Conservation (phyloP, 257 asterid species). For the Penstemon eatonii region DNA sequence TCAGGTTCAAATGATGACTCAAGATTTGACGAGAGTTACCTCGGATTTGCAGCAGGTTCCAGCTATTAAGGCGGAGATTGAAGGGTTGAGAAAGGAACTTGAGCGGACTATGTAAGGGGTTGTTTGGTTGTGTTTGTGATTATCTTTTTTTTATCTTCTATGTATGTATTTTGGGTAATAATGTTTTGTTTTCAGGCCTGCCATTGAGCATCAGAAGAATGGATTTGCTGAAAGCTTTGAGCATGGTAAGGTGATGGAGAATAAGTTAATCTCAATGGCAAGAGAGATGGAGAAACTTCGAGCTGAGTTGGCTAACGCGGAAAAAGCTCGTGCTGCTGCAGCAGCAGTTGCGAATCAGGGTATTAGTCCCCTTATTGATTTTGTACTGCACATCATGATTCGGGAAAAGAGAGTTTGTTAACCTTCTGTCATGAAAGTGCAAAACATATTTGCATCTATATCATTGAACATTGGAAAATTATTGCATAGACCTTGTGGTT, state of each 20-base stretch:
- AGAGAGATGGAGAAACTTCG: conserved; percentile 93
- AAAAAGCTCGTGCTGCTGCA: conserved; percentile 70
- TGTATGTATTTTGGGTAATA: conserved; percentile 7
- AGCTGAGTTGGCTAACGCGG: conserved; percentile 91
- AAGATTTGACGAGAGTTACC: conserved; percentile 74
- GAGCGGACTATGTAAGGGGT: conserved; percentile 70
- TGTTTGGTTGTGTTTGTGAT: conserved; percentile 1
- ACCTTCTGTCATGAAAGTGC: conserved; percentile 3
- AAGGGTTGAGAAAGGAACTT: conserved; percentile 64
- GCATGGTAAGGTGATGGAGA: conserved; percentile 89
- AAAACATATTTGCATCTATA: neutral
- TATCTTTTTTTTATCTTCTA: neutral
- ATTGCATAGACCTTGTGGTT: too few species aligned
- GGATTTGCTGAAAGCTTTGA: conserved; percentile 89
- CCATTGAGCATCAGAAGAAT: conserved; percentile 88
- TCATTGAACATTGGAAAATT: neutral
- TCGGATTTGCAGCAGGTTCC: conserved; percentile 83
- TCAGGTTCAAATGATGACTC: conserved; percentile 83
- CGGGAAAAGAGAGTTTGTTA: conserved; percentile 3
- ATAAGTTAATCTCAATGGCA: conserved; percentile 74
- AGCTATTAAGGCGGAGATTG: conserved; percentile 71
- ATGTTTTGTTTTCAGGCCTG: conserved; percentile 56
- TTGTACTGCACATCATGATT: conserved; percentile 13
- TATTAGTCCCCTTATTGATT: conserved; percentile 27
- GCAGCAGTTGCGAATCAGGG: conserved; percentile 64